These are phyloP conservation scores for Candida sanyaensis DNA, from an alignment of 1,139 yeast species.

Conservation along the genomic window DNA sequence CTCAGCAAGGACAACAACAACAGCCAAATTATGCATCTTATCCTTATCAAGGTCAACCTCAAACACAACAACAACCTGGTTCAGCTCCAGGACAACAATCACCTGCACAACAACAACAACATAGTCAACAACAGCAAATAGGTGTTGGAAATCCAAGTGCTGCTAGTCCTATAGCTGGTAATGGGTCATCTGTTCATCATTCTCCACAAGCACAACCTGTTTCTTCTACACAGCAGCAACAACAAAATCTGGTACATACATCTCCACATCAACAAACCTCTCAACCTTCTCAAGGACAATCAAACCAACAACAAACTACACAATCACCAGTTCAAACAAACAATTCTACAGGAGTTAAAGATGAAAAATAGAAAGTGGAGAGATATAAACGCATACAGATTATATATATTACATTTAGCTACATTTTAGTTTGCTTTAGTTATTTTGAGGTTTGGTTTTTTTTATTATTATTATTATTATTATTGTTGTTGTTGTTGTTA, in stretches of 20 bases:
- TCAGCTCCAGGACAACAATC: conserved; percentile 1
- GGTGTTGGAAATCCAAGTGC: not conserved
- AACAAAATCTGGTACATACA: not conserved
- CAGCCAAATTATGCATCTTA: not conserved
- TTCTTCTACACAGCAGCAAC: not conserved
- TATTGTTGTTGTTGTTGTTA: not conserved
- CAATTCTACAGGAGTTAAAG: not conserved
- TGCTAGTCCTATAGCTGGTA: conserved; percentile 2
- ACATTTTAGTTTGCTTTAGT: not conserved
- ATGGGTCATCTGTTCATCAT: conserved; percentile 1
- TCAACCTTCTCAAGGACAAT: not conserved
- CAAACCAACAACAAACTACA: conserved; percentile 2
- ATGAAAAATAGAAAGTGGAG: not conserved
- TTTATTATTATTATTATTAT: not conserved
- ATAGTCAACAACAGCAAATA: not conserved
- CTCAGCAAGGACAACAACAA: not conserved
- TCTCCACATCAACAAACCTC: conserved; percentile 1
- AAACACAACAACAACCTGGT: not conserved
- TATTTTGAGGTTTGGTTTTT: not conserved
- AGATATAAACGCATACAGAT: not conserved
- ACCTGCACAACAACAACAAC: not conserved
- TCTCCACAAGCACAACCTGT: conserved; percentile 2
- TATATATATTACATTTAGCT: not conserved
- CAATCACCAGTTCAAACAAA: conserved; percentile 1
- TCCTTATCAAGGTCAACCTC: not conserved